Conservation (phyloP, 1,284 basidiomycete genomes). For the Boletus hoseneyae region DNA sequence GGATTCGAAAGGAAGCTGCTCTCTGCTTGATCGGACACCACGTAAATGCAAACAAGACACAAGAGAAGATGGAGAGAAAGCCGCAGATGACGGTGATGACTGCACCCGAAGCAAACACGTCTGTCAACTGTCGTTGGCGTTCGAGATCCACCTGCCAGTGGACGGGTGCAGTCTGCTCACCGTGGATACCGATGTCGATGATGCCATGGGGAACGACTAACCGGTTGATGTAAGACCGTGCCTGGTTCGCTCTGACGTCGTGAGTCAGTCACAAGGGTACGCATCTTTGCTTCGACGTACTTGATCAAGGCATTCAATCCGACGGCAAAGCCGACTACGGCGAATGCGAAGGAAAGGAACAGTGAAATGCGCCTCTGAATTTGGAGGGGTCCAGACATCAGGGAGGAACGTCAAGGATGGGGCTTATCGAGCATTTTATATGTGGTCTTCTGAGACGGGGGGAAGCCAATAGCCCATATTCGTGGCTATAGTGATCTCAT, state of each 20-base stretch:
- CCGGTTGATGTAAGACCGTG: constrained; percentile 26
- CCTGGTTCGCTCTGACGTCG: constrained; percentile 27
- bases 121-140: constrained; percentile 25
- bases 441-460: neutral
- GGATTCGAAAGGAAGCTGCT: constrained; percentile 31
- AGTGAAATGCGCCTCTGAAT: constrained; percentile 33
- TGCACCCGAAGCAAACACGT: constrained; percentile 45
- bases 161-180: constrained; percentile 7
- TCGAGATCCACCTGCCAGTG: neutral
- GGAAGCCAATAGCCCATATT: neutral
- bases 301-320: constrained; percentile 42
- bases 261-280: neutral
- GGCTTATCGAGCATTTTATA: constrained; percentile 3
- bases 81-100: constrained; percentile 45
- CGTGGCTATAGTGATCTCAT: neutral
- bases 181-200: constrained; percentile 33
- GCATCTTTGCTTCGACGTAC: constrained; percentile 21
- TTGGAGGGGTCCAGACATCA: neutral
- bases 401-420: neutral
- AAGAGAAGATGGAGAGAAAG: constrained; percentile 40
- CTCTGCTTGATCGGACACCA: constrained; percentile 24
- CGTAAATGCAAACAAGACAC: constrained; percentile 34
- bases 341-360: constrained; percentile 37
- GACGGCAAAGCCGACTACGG: constrained; percentile 34
- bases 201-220: constrained; percentile 25